These are phyloP conservation scores for Sporobolomyces phaffii DNA, from an alignment of 768 basidiomycete species.

Conservation along the genomic window DNA sequence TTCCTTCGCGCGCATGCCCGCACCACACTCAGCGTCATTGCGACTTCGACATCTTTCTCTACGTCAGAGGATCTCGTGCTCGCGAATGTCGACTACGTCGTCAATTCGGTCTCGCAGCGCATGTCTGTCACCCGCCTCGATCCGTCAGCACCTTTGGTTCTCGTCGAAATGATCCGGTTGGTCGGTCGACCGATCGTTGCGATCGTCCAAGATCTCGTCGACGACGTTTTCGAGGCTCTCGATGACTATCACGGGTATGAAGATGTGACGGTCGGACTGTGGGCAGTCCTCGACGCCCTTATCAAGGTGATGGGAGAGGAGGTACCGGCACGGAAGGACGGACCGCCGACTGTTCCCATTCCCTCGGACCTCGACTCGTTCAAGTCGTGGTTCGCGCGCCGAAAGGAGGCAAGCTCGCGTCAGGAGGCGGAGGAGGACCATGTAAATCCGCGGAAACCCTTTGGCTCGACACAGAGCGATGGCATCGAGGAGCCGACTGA, in stretches of 20 bases:
- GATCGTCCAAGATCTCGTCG: slow-evolving; percentile 85
- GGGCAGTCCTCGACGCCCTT: slow-evolving; percentile 80
- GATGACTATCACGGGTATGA: slow-evolving; percentile 95
- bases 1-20: slow-evolving; percentile 70
- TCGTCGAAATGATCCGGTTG: slow-evolving; percentile 74
- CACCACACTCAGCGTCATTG: slow-evolving; percentile 63
- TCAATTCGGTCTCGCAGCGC: slow-evolving; percentile 80
- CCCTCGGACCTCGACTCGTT: slow-evolving; percentile 49
- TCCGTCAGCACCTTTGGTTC: slow-evolving; percentile 78
- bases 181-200: slow-evolving; percentile 82
- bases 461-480: too few relatives aligned
- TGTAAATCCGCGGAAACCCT: slow-evolving; percentile 38
- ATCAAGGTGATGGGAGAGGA: slow-evolving; percentile 63
- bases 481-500: slow-evolving; percentile 23
- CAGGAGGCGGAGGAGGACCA: slow-evolving; percentile 43
- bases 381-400: slow-evolving; percentile 57
- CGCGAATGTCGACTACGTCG: slow-evolving; percentile 92
- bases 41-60: slow-evolving; percentile 76
- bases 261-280: slow-evolving; percentile 72
- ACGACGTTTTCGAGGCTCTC: slow-evolving; percentile 92
- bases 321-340: not conserved
- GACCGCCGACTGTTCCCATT: not conserved
- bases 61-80: slow-evolving; percentile 79
- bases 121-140: slow-evolving; percentile 71
- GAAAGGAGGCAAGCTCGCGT: slow-evolving; percentile 42